Evolutionary conservation across 1,284 basidiomycete species (phyloP).

Genomic region (Irpex sp.): DNA sequence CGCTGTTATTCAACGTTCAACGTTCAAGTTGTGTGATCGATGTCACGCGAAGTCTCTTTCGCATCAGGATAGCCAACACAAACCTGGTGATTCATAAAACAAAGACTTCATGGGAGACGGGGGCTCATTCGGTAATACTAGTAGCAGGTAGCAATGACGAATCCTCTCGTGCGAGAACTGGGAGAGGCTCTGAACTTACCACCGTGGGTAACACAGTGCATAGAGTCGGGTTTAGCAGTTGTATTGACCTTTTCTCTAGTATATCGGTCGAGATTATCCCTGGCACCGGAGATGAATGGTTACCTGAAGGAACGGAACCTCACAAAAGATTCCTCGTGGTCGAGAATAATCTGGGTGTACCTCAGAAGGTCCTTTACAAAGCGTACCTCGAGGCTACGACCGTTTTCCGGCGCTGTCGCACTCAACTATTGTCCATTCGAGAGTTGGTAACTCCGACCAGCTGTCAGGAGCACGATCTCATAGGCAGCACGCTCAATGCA

Average conservation of each 20-base stretch:
- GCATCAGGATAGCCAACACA: no score
- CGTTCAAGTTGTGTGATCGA: no score
- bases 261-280: slow-evolving; percentile 17
- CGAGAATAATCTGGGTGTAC: slow-evolving; percentile 62
- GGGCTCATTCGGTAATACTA: no score
- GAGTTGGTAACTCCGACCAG: background rate
- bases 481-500: slow-evolving; percentile 24
- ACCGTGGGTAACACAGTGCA: background rate
- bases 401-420: slow-evolving; percentile 25
- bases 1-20: no score
- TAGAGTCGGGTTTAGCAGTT: background rate
- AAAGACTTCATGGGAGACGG: no score
- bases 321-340: slow-evolving; percentile 40
- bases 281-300: slow-evolving; percentile 15
- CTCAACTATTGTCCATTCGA: background rate
- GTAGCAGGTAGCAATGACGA: background rate
- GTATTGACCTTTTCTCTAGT: background rate
- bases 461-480: background rate
- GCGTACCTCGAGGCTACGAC: slow-evolving; percentile 44
- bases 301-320: background rate
- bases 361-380: slow-evolving; percentile 49
- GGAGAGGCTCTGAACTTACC: slow-evolving; percentile 1
- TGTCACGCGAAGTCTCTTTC: no score
- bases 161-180: background rate
- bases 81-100: no score